phyloP scores from a whole-genome alignment of 2,329 filamentous ascomycete genomes.

The Helotiales sp. region DNA sequence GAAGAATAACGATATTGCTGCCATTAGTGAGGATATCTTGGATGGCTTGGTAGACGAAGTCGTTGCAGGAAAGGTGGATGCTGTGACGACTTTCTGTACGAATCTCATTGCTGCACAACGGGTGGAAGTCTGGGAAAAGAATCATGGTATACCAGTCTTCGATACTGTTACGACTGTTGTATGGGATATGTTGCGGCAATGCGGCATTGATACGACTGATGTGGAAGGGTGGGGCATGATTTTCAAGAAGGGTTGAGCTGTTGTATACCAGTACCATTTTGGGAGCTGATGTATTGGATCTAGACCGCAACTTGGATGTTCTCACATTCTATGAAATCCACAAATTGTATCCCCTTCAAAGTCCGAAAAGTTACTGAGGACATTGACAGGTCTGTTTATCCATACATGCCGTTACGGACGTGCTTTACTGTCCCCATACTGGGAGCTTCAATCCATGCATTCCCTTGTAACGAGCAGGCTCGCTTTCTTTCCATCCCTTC shows the following conservation, averaged over 20 bases:
- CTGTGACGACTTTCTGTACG: constrained; percentile 50
- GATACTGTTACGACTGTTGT: constrained; percentile 51
- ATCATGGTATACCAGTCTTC: constrained; percentile 45
- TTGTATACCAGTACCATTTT: too few species aligned
- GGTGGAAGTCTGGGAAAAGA: constrained; percentile 47
- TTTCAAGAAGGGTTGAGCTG: constrained; percentile 32
- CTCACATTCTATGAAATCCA: too few species aligned
- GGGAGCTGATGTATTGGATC: too few species aligned
- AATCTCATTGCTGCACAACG: constrained; percentile 49
- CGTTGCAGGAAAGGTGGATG: constrained; percentile 38
- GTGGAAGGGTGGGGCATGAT: constrained; percentile 47
- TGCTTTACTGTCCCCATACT: constrained; percentile 30
- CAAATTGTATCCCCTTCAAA: neutral
- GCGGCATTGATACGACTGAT: constrained; percentile 40
- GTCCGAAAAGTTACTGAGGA: neutral
- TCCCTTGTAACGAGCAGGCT: constrained; percentile 65
- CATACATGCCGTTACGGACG: neutral
- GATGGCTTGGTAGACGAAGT: constrained; percentile 33
- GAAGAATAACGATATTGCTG: constrained; percentile 48
- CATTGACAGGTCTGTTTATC: neutral
- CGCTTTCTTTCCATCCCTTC: constrained; percentile 65
- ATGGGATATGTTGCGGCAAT: constrained; percentile 47
- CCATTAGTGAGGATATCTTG: constrained; percentile 43
- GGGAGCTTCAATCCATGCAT: constrained; percentile 62
- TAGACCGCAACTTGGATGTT: too few species aligned